Percentiles rank a stretch among this genome's conserved stretches.
These are phyloP conservation scores for Nepenthes gracilis DNA, from an alignment of 148 eudicot genomes.

Conservation along the genomic window DNA sequence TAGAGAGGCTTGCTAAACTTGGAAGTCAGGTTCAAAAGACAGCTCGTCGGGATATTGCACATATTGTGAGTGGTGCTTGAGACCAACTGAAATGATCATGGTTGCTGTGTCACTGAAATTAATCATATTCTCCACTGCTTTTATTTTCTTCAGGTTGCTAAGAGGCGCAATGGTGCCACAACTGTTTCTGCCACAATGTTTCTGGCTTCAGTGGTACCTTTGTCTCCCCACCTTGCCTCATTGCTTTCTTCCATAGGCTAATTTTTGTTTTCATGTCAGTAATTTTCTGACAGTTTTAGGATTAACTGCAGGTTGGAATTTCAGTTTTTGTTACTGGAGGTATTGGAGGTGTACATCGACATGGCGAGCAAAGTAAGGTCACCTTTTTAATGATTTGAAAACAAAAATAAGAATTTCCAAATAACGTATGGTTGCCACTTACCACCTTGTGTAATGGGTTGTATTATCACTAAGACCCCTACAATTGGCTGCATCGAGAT, in stretches of 20 bases:
- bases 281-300: not conserved
- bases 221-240: not conserved
- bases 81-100: not conserved
- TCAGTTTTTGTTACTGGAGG: slow-evolving; percentile 92
- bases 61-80: slow-evolving; percentile 54
- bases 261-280: not conserved
- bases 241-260: not conserved
- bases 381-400: not conserved
- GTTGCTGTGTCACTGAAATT: not conserved
- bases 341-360: slow-evolving; percentile 92
- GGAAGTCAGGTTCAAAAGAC: slow-evolving; percentile 73
- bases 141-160: slow-evolving; percentile 51
- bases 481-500: no score
- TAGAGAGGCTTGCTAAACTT: slow-evolving; percentile 67
- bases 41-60: slow-evolving; percentile 94
- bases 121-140: not conserved
- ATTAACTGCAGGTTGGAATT: slow-evolving; percentile 68
- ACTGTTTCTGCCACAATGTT: slow-evolving; percentile 95
- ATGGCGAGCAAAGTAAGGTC: slow-evolving; percentile 71
- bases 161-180: slow-evolving; percentile 79
- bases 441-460: no score
- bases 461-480: no score
- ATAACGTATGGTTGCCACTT: no score
- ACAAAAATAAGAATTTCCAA: not conserved
- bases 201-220: slow-evolving; percentile 74